Percentiles rank a stretch among this genome's conserved stretches.
These are phyloP conservation scores for Dactylella cylindrospora DNA, from an alignment of 2,329 filamentous ascomycete species.

Conservation along the genomic window DNA sequence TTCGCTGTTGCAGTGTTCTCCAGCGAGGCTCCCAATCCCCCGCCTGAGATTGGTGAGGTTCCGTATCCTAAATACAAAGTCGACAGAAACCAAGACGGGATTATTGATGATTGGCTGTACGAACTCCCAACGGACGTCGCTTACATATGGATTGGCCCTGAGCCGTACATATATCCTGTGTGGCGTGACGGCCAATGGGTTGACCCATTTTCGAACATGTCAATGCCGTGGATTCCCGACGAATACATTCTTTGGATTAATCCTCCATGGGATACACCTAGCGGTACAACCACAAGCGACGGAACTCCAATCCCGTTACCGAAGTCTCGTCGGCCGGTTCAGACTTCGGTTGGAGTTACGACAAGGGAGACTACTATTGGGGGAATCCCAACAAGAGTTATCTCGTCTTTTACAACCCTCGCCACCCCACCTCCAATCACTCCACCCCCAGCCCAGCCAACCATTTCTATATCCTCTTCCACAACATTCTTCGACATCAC, in stretches of 20 bases:
- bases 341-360: neutral
- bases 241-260: neutral
- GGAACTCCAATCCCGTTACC: neutral
- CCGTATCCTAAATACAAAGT: no score
- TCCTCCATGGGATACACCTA: neutral
- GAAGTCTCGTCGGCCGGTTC: neutral
- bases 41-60: no score
- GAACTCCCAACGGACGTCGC: neutral
- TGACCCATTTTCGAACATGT: neutral
- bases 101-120: neutral
- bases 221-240: neutral
- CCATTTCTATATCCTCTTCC: neutral
- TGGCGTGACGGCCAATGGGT: neutral
- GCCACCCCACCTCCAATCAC: neutral
- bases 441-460: no score
- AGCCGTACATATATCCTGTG: neutral
- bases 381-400: neutral
- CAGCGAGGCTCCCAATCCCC: no score
- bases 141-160: constrained; percentile 1
- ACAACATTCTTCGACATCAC: neutral
- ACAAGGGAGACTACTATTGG: neutral
- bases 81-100: no score
- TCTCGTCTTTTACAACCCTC: constrained; percentile 2
- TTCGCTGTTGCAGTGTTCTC: no score
- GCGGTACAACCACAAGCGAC: neutral